These are phyloP conservation scores for Mimosa bimucronata DNA, from an alignment of 306 rosid genomes.

Conservation along the genomic window DNA sequence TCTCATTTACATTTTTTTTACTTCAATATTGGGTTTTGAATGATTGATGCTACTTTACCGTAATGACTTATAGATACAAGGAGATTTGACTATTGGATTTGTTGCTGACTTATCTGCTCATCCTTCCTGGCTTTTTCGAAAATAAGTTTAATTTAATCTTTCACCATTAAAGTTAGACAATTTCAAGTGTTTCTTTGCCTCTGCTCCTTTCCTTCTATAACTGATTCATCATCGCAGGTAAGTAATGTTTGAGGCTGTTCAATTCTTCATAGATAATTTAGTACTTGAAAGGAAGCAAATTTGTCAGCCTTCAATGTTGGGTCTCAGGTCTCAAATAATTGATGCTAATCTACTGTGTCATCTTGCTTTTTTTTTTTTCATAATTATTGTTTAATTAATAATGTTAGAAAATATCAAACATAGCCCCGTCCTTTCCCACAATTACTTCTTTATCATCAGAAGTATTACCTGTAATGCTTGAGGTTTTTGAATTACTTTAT, in stretches of 20 bases:
- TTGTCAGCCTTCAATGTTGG: background rate
- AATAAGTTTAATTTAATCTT: background rate
- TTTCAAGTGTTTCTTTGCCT: background rate
- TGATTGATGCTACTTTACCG: background rate
- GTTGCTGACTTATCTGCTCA: background rate
- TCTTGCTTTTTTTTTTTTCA: background rate
- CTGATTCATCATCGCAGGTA: background rate
- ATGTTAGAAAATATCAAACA: background rate
- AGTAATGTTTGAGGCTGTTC: background rate
- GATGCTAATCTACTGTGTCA: background rate
- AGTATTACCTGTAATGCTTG: background rate
- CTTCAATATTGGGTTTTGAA: background rate
- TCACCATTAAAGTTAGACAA: background rate
- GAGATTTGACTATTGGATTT: background rate
- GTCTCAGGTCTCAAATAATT: background rate
- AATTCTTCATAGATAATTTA: background rate
- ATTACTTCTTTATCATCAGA: background rate
- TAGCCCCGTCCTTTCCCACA: background rate
- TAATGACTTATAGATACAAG: background rate
- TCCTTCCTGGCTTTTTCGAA: background rate
- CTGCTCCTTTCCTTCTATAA: background rate
- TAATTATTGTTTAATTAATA: background rate
- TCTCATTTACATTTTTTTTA: background rate
- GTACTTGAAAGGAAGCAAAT: background rate
- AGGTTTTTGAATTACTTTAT: background rate